Conservation (phyloP, 768 basidiomycete species). For the Panaeolus papilionaceus region DNA sequence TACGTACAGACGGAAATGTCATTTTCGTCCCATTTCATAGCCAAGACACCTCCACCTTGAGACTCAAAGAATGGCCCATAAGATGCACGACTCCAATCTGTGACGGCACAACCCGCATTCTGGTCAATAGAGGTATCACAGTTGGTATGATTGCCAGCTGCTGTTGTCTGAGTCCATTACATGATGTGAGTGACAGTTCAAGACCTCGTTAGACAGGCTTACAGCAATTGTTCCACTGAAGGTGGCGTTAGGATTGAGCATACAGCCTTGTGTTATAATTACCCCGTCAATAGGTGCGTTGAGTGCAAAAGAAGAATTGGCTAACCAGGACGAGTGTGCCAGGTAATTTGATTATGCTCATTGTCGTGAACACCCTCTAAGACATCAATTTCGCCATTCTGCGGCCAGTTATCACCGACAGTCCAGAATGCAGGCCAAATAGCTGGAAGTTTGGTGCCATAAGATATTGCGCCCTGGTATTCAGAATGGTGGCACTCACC, state of each 20-base stretch:
- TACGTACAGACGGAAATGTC: conserved; percentile 80
- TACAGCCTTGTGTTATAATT: conserved; percentile 50
- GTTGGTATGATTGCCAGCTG: conserved; percentile 54
- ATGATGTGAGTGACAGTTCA: conserved; percentile 16
- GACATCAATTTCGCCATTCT: conserved; percentile 85
- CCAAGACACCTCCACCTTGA: conserved; percentile 84
- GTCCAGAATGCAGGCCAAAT: conserved; percentile 92
- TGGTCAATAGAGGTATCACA: conserved; percentile 58
- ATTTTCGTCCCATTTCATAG: conserved; percentile 86
- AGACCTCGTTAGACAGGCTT: conserved; percentile 31
- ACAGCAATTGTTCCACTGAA: conserved; percentile 73
- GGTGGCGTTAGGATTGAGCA: conserved; percentile 55
- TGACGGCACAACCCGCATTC: conserved; percentile 80
- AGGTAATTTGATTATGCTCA: conserved; percentile 84
- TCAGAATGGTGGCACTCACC: conserved; percentile 49
- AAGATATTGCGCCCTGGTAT: conserved; percentile 3
- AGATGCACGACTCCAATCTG: conserved; percentile 81
- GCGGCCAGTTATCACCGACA: conserved; percentile 69
- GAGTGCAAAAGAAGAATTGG: conserved; percentile 11
- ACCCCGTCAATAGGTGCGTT: no score
- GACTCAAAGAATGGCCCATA: conserved; percentile 85
- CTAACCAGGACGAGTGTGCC: conserved; percentile 73
- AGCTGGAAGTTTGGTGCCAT: conserved; percentile 42
- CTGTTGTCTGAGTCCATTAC: conserved; percentile 38
- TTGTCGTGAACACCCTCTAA: conserved; percentile 88